These are phyloP conservation scores for Osmozyma mogii DNA, from an alignment of 805 yeast species.

Conservation along the genomic window DNA sequence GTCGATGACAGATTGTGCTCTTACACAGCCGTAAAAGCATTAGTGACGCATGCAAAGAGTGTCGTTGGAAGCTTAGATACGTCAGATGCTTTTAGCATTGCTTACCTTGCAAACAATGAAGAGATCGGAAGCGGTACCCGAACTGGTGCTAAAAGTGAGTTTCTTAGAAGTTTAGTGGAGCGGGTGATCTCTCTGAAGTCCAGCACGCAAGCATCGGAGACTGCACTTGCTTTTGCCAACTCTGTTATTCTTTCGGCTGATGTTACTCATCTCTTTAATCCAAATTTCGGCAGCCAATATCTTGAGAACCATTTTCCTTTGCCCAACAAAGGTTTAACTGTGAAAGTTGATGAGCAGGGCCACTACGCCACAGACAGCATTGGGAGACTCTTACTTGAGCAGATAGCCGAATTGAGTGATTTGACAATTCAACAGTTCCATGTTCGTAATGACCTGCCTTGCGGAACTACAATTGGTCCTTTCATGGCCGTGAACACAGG, in stretches of 20 bases:
- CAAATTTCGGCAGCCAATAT: constrained; percentile 28
- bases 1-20: constrained; percentile 37
- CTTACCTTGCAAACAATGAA: constrained; percentile 32
- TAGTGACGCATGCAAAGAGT: too few species aligned
- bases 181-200: constrained; percentile 6
- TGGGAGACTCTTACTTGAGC: constrained; percentile 19
- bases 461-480: constrained; percentile 39
- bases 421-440: constrained; percentile 31
- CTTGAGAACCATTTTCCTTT: constrained; percentile 27
- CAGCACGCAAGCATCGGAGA: constrained; percentile 1
- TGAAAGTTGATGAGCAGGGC: constrained; percentile 30
- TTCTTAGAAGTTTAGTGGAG: constrained; percentile 17
- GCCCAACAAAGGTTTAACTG: constrained; percentile 31
- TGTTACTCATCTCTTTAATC: constrained; percentile 37
- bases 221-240: constrained; percentile 18
- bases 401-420: constrained; percentile 16
- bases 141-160: constrained; percentile 33
- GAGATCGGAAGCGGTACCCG: constrained; percentile 34
- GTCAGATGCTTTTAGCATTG: constrained; percentile 20
- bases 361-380: constrained; percentile 31
- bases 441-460: constrained; percentile 31
- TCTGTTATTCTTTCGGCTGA: constrained; percentile 33
- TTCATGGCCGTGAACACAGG: constrained; percentile 28
- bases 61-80: background rate
- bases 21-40: constrained; percentile 27